phyloP scores from a whole-genome alignment of 352 stramenopile species.

The Phytopythium boreale region DNA sequence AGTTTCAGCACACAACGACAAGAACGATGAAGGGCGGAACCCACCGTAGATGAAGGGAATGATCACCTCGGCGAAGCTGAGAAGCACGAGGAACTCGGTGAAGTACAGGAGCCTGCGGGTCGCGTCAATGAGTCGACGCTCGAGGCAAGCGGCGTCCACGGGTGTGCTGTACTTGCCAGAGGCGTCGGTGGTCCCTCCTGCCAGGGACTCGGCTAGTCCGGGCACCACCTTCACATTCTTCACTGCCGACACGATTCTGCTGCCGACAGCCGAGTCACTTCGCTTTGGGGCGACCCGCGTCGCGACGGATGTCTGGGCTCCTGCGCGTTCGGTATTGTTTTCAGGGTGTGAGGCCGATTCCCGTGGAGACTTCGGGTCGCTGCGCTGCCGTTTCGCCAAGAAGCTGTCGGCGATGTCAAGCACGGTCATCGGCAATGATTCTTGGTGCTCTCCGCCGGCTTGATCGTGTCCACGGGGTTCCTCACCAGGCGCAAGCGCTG shows the following conservation, averaged over 20 bases:
- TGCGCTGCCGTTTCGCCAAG: background rate
- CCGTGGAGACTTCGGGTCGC: background rate
- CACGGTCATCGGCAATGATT: background rate
- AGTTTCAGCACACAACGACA: background rate
- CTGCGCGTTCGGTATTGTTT: background rate
- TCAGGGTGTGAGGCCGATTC: background rate
- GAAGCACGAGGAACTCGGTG: conserved; percentile 23
- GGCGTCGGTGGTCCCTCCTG: background rate
- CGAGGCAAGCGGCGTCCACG: background rate
- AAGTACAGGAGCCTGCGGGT: conserved; percentile 17
- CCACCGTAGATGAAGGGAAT: conserved; percentile 25
- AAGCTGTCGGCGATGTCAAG: background rate
- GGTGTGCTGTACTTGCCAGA: background rate
- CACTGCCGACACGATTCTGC: background rate
- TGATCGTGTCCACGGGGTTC: background rate
- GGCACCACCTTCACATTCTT: background rate
- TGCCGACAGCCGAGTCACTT: background rate
- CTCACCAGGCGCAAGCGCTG: background rate
- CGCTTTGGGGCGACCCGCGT: background rate
- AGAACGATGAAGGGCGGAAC: conserved; percentile 6
- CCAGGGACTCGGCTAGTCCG: background rate
- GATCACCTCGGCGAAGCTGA: conserved; percentile 31
- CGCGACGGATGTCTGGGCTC: background rate
- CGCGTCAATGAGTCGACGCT: conserved; percentile 10
- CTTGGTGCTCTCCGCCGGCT: background rate